These are phyloP conservation scores for Gracilariopsis chorda DNA, from an alignment of 23 red algal genomes.

Conservation along the genomic window DNA sequence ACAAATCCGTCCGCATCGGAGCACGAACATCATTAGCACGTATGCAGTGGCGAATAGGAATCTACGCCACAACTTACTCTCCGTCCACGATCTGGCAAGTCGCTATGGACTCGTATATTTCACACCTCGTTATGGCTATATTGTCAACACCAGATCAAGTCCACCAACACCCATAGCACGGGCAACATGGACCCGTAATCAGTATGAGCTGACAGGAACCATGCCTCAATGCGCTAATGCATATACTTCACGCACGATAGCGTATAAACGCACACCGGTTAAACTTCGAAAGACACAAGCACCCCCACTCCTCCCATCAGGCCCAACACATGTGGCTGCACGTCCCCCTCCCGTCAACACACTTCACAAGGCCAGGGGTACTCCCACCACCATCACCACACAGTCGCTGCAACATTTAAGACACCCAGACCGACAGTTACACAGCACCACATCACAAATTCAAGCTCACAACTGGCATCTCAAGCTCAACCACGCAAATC, in stretches of 20 bases:
- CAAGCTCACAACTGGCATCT: neutral
- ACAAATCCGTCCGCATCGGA: neutral
- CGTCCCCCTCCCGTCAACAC: too few relatives aligned
- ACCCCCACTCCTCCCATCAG: neutral
- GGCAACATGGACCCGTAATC: neutral
- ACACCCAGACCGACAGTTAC: neutral
- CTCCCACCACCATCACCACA: neutral
- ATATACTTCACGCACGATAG: neutral
- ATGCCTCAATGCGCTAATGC: neutral
- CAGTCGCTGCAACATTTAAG: neutral
- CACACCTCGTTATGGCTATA: neutral
- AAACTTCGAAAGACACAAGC: neutral
- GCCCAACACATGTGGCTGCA: neutral
- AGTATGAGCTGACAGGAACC: neutral
- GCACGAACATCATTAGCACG: neutral
- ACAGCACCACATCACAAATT: neutral
- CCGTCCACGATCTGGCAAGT: neutral
- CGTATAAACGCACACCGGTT: neutral
- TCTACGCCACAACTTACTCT: neutral
- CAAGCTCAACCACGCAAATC: neutral
- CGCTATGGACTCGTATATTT: neutral
- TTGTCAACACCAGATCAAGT: neutral
- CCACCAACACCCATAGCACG: neutral
- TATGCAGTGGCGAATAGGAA: neutral
- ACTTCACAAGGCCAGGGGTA: too few relatives aligned